These are phyloP conservation scores for Cornus kousa DNA, from an alignment of 148 eudicot genomes.

Conservation along the genomic window DNA sequence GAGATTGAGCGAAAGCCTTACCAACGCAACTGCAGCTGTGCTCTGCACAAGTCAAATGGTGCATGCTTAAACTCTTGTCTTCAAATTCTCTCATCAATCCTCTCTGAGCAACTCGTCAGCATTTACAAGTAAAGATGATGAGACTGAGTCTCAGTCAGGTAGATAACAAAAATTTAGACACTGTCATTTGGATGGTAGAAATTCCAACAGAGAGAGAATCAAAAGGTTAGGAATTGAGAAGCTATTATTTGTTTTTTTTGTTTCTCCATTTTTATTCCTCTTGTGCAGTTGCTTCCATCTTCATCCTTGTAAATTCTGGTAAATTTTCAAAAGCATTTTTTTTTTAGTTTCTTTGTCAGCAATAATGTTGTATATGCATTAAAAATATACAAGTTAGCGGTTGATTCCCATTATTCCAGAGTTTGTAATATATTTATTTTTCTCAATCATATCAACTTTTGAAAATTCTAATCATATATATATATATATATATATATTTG, in stretches of 20 bases:
- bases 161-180: background rate
- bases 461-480: too few relatives aligned
- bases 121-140: background rate
- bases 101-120: background rate
- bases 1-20: constrained; percentile 28
- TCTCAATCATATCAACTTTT: too few relatives aligned
- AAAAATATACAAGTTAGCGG: too few relatives aligned
- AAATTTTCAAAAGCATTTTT: too few relatives aligned
- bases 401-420: too few relatives aligned
- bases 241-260: background rate
- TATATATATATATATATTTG: too few relatives aligned
- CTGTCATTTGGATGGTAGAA: too few relatives aligned
- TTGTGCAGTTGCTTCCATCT: background rate
- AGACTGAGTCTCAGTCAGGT: background rate
- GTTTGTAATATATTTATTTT: too few relatives aligned
- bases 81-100: background rate
- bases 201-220: background rate
- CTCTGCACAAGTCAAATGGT: constrained; percentile 20
- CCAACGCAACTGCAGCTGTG: constrained; percentile 30
- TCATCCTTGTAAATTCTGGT: background rate
- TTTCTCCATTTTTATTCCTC: background rate
- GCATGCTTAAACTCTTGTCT: background rate
- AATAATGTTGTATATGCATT: background rate
- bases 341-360: too few relatives aligned
- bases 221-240: background rate